phyloP scores from a whole-genome alignment of 164 flowering plant species.

The Magnolia officinalis region DNA sequence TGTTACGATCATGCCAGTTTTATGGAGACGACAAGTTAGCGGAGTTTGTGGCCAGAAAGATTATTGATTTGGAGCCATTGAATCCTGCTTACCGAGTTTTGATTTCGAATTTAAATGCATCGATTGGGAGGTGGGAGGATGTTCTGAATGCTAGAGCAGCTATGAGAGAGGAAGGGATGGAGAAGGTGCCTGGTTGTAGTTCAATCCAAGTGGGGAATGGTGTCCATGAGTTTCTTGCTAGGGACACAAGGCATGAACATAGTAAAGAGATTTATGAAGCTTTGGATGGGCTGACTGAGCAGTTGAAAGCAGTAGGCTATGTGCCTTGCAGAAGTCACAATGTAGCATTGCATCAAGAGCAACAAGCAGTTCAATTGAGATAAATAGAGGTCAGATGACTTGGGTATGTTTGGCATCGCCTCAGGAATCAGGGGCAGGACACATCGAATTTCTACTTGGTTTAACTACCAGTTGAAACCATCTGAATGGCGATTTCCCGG shows the following conservation, averaged over 20 bases:
- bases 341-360: not conserved
- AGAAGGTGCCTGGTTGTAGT: conserved; percentile 56
- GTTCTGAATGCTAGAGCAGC: conserved; percentile 25
- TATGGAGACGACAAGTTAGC: conserved; percentile 32
- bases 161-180: conserved; percentile 39
- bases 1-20: conserved; percentile 39
- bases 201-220: conserved; percentile 39
- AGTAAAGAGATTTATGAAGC: conserved; percentile 32
- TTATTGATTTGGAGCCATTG: conserved; percentile 42
- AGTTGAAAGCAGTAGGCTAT: conserved; percentile 20
- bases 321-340: not conserved
- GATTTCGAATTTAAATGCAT: conserved; percentile 45
- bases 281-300: conserved; percentile 30
- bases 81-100: conserved; percentile 41
- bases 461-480: not conserved
- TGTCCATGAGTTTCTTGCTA: conserved; percentile 47
- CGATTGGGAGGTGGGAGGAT: conserved; percentile 34
- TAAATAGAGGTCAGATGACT: no score
- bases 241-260: conserved; percentile 35
- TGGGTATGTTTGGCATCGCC: no score
- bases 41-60: conserved; percentile 24
- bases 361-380: not conserved
- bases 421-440: no score
- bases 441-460: no score
- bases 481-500: not conserved